Base-by-base conservation (phyloP, 1,139 yeast genomes). In the Candida pseudoviswanathii region DNA sequence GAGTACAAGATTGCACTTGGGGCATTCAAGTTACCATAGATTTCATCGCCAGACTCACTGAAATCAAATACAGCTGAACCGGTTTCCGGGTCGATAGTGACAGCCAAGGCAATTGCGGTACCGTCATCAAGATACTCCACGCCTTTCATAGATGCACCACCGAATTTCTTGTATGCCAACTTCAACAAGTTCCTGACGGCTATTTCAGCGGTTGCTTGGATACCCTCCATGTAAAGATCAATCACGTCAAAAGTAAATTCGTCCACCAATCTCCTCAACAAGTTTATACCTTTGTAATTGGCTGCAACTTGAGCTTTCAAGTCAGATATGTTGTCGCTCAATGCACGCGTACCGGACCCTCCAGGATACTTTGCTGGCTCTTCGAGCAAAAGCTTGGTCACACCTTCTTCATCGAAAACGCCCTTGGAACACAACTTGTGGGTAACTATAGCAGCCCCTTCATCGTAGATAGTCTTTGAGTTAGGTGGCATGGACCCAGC, bases 1-100 rank as follows among this genome's bases (percentile, higher is more conserved):
- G 94, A 86, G 58, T 82, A 80, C 5, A 94, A 81, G 54, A 89
- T 87, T 0, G 96, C 91, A 51, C 77, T 78, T 2, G 73, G 79
- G 1, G 78, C 77, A 59, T 75, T 75, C 60, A 75, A 67, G 48
- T 74, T 74, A 6, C 78, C 78, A 55, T 74, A 68, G 47, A 74
- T 66, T 52, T 75, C 77, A 53, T 73, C 76, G 2, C 80, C 80
- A 9, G 75, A 68, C 38, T 64, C 70, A 10, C 67, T 67, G 53
- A 75, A 74, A 51, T 75, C 80, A 59, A 75, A 75, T 8, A 65
- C 66, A 1, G 78, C 75, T 41, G 64, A 65, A 3, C 79, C 78
- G 10, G 65, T 56, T 41, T 64, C 63, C 4, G 66, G 64, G 52
- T 73, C 62, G 37, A 74, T 75, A 2, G 62, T 57, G 24, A 75